Conservation (phyloP, 2,329 filamentous ascomycete genomes). For the Aspergillus phoenicis region DNA sequence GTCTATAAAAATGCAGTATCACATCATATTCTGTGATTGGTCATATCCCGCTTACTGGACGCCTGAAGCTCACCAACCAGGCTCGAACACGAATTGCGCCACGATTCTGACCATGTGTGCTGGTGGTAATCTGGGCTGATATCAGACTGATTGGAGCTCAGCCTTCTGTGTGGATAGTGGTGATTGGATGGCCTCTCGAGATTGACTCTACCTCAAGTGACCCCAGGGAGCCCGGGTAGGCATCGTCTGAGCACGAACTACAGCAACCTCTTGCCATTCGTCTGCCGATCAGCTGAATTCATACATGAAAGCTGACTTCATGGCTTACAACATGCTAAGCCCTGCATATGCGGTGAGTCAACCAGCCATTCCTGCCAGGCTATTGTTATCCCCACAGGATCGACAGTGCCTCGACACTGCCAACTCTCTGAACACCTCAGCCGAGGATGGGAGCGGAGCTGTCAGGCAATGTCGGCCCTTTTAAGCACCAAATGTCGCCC, state of each 20-base stretch:
- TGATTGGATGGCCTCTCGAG: not conserved
- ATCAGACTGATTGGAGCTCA: not conserved
- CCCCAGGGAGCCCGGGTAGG: not conserved
- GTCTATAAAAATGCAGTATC: constrained; percentile 2
- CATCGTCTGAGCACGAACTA: not conserved
- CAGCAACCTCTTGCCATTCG: not conserved
- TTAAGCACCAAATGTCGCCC: not conserved
- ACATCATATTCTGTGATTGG: constrained; percentile 1
- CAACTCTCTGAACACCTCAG: not conserved
- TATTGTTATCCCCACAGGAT: not conserved
- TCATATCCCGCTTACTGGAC: constrained; percentile 1
- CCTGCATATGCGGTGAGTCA: constrained; percentile 1
- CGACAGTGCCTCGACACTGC: not conserved
- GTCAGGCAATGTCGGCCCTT: not conserved
- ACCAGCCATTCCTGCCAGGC: not conserved
- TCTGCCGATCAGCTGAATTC: not conserved
- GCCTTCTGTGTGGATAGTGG: not conserved
- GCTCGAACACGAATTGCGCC: not conserved
- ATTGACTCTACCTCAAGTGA: not conserved
- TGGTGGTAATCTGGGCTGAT: not conserved
- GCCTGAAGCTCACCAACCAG: not conserved
- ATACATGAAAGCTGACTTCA: not conserved
- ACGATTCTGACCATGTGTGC: not conserved
- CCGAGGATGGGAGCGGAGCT: not conserved
- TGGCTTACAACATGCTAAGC: not conserved